Base-by-base conservation (phyloP, 2,329 filamentous ascomycete species). In the Dactylellina haptotyla region DNA sequence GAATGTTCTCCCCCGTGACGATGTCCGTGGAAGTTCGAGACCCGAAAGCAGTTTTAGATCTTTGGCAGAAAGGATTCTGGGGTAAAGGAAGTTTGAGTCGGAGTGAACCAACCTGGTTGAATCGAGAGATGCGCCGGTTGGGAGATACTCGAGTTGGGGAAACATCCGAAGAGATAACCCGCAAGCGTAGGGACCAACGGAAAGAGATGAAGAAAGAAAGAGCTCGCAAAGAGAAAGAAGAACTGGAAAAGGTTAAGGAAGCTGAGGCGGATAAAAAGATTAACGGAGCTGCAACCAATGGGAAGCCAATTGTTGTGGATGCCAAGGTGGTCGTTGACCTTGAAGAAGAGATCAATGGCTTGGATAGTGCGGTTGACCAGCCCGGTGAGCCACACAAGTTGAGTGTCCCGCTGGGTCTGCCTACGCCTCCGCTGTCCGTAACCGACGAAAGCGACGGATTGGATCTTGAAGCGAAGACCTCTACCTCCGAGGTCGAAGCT, bases 31-130 rank as follows among this genome's bases (percentile, higher is more conserved):
- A 97, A 79, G 85, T 99, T 65, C 92, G 88, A 16, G 90, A 97
- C 80, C 84, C 88, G 25, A 84, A 85, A 63, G 89, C 92, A 2
- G 89, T 96, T 75, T 86, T 90, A 62, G 92, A 89, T 0, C 82
- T 99, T 23, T 99, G 96, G 95, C 91, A 97, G 81, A 92, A 96
- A 83, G 95, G 95, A 3, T 99, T 99, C 82, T 99, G 94, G 81
- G 96, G 96, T 51, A 97, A 97, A 81, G 95, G 95, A 46, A 94
- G 85, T 77, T 83, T 98, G 69, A 97, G 93, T 83, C 88, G 96
- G 78, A 97, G 93, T 84, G 94, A 99, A 80, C 94, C 94, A 2
- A 95, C 89, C 77, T 99, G 95, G 95, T 81, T 97, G 56, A 90
- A 91, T 76, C 86, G 90, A 75, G 92, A 97, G 81, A 90, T 91